A percentile compares a stretch with the other conserved stretches of the same genome.
Conservation (phyloP, 1,139 yeast genomes). For the Pichia sp. region DNA sequence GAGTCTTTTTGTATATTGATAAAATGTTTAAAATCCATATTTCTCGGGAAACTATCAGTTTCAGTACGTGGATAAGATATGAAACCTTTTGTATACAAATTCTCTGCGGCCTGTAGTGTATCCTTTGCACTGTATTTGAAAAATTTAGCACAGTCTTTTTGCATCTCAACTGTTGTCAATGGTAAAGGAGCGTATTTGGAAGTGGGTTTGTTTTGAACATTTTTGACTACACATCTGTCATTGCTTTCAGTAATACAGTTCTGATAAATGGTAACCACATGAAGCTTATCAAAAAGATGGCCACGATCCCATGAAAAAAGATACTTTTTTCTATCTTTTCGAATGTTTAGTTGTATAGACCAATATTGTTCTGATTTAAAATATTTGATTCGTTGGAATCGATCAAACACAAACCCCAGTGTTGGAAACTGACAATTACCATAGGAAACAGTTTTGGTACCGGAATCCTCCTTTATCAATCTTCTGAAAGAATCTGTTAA, state of each 20-base stretch:
- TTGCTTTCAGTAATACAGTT: conserved; percentile 40
- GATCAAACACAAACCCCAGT: conserved; percentile 91
- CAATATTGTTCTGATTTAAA: conserved; percentile 79
- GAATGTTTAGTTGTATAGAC: conserved; percentile 50
- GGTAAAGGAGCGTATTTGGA: conserved; percentile 81
- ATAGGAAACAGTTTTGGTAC: conserved; percentile 44
- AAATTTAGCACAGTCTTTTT: conserved; percentile 70
- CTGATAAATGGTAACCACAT: conserved; percentile 57
- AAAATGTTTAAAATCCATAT: conserved; percentile 59
- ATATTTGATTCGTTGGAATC: conserved; percentile 65
- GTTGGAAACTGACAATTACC: conserved; percentile 98
- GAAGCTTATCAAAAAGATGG: conserved; percentile 64
- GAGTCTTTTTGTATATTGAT: conserved; percentile 53
- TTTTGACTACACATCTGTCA: conserved; percentile 42
- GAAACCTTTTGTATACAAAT: conserved; percentile 75
- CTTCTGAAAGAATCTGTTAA: conserved; percentile 44
- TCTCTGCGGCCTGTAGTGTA: conserved; percentile 80
- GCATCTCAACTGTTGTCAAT: conserved; percentile 90
- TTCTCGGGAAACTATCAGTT: conserved; percentile 75
- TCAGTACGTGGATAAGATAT: conserved; percentile 97
- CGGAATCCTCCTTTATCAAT: conserved; percentile 1
- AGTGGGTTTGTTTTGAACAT: conserved; percentile 54
- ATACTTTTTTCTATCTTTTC: conserved; percentile 33
- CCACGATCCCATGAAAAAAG: conserved; percentile 60
- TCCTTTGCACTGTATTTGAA: conserved; percentile 77